These are phyloP conservation scores for Cardamine resedifolia DNA, from an alignment of 345 rosid genomes.

Conservation along the genomic window DNA sequence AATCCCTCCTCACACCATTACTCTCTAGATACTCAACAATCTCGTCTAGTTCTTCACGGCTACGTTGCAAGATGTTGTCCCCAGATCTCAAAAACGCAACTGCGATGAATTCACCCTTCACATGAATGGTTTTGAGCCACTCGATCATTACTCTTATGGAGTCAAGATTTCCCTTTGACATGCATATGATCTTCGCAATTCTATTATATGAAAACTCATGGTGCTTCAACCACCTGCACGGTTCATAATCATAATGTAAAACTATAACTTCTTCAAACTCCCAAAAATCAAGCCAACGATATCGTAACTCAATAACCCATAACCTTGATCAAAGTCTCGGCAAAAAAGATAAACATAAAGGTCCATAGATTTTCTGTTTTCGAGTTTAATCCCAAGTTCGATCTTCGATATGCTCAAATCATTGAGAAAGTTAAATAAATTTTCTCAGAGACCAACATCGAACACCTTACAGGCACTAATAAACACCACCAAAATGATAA, in stretches of 20 bases:
- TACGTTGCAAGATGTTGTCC: slow-evolving; percentile 54
- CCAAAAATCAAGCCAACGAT: not conserved
- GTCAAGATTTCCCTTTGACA: slow-evolving; percentile 67
- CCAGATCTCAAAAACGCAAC: slow-evolving; percentile 65
- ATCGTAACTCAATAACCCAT: not conserved
- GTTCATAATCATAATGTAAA: slow-evolving; percentile 22
- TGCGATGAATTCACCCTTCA: slow-evolving; percentile 73
- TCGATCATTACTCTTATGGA: slow-evolving; percentile 53
- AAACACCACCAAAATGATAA: not conserved
- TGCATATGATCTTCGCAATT: slow-evolving; percentile 69
- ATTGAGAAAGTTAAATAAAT: not conserved
- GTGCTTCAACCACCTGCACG: slow-evolving; percentile 92
- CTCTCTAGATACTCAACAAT: slow-evolving; percentile 69
- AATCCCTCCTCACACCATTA: slow-evolving; percentile 74
- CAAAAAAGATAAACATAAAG: not conserved
- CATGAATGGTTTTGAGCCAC: slow-evolving; percentile 79
- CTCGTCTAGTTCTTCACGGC: slow-evolving; percentile 53
- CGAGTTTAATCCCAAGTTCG: not conserved
- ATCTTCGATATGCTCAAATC: not conserved
- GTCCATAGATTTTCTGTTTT: not conserved
- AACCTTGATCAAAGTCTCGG: not conserved
- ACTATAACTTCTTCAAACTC: not conserved
- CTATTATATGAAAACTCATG: slow-evolving; percentile 64
- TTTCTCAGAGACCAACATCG: slow-evolving; percentile 14
- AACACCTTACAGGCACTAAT: slow-evolving; percentile 30